These are phyloP conservation scores for Psidium friedrichsthalianum DNA, from an alignment of 345 rosid genomes.

Conservation along the genomic window DNA sequence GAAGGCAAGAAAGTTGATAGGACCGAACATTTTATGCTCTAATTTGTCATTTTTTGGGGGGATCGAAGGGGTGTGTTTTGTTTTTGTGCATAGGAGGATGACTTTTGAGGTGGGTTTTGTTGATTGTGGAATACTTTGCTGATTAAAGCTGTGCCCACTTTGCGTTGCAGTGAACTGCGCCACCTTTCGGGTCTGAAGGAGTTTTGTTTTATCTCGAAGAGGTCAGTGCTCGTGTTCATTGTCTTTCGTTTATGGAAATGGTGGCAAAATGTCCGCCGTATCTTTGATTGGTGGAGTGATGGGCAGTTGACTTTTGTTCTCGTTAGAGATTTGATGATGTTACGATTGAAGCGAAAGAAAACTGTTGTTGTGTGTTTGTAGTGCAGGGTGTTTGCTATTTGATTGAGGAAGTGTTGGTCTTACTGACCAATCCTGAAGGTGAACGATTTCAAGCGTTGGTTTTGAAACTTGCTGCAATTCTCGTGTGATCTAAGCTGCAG, in stretches of 20 bases:
- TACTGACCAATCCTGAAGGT: not conserved
- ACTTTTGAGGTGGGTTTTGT: conserved; percentile 12
- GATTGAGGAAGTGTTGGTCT: not conserved
- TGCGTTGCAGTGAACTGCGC: conserved; percentile 21
- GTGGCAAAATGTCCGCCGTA: not conserved
- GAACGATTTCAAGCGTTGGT: not conserved
- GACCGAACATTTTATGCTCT: not conserved
- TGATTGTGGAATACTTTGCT: conserved; percentile 2
- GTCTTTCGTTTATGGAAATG: conserved; percentile 7
- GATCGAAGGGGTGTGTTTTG: not conserved
- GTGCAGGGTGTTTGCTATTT: not conserved
- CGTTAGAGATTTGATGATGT: not conserved
- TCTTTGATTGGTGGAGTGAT: not conserved
- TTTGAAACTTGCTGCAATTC: not conserved
- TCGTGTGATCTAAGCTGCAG: not conserved
- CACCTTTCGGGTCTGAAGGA: conserved; percentile 14
- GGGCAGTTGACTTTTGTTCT: not conserved
- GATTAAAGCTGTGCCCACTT: conserved; percentile 24
- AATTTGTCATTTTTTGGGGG: not conserved
- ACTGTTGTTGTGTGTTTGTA: not conserved
- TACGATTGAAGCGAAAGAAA: not conserved
- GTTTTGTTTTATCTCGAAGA: conserved; percentile 4
- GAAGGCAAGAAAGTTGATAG: not conserved
- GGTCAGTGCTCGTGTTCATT: conserved; percentile 4
- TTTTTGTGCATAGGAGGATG: conserved; percentile 2